Conservation (phyloP, 768 basidiomycete genomes). For the Termitomyces eurrhizus region DNA sequence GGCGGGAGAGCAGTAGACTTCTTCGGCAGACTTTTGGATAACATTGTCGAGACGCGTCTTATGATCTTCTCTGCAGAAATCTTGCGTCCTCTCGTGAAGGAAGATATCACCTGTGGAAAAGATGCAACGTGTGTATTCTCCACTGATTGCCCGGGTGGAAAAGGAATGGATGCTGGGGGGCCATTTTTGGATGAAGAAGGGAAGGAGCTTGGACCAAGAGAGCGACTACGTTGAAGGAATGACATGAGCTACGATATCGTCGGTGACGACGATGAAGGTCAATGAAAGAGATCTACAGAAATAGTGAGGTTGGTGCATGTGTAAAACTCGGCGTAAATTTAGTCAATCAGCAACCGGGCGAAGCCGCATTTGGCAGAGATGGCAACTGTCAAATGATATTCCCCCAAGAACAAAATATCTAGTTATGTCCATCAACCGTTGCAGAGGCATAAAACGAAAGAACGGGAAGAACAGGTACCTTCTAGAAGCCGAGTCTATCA, state of each 20-base stretch:
- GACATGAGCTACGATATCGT: constrained; percentile 10
- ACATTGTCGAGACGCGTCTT: constrained; percentile 22
- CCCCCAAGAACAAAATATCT: neutral
- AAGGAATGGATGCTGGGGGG: constrained; percentile 6
- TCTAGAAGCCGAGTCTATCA: neutral
- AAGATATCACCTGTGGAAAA: constrained; percentile 4
- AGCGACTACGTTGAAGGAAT: constrained; percentile 16
- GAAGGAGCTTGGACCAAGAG: constrained; percentile 5
- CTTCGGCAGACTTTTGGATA: constrained; percentile 16
- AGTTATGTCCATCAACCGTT: neutral
- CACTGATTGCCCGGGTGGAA: constrained; percentile 15
- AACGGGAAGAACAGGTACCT: neutral
- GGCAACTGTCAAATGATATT: constrained; percentile 12
- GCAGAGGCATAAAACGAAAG: neutral
- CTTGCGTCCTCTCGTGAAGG: constrained; percentile 3
- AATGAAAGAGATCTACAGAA: neutral
- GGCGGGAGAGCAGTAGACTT: constrained; percentile 10
- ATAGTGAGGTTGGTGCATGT: neutral
- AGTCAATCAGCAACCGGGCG: constrained; percentile 11
- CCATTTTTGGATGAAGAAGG: constrained; percentile 4
- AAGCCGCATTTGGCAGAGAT: constrained; percentile 16
- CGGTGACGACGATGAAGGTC: constrained; percentile 1
- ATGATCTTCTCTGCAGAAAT: constrained; percentile 17
- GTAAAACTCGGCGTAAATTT: constrained; percentile 9
- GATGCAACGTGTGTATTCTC: constrained; percentile 11